phyloP scores from a whole-genome alignment of 2,329 filamentous ascomycete species.

The Scedosporium minutisporum region DNA sequence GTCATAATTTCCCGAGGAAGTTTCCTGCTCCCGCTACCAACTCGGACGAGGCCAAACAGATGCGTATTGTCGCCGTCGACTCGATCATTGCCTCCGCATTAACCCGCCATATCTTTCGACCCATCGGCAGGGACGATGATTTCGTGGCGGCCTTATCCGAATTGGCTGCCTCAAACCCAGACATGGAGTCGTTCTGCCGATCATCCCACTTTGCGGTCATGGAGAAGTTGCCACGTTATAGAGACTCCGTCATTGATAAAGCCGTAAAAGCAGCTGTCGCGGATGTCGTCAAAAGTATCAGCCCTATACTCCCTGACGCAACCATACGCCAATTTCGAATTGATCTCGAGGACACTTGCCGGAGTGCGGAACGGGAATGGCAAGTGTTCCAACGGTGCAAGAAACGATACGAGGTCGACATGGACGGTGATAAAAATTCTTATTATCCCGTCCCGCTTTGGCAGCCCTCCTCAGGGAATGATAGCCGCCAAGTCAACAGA shows the following conservation, averaged over 20 bases:
- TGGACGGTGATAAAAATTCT: not conserved
- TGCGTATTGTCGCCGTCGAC: not conserved
- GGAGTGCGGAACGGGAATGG: not conserved
- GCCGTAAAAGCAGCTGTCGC: not conserved
- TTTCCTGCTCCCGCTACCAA: not conserved
- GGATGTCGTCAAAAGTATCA: not conserved
- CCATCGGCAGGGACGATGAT: not conserved
- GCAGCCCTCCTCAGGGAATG: not conserved
- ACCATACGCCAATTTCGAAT: not conserved
- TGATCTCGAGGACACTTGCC: not conserved
- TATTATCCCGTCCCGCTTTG: not conserved
- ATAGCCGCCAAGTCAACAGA: not conserved
- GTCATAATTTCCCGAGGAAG: not conserved
- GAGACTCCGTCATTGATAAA: not conserved
- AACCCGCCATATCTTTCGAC: not conserved
- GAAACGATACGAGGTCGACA: not conserved
- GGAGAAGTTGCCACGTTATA: not conserved
- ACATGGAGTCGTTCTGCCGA: not conserved
- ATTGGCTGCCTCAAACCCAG: not conserved
- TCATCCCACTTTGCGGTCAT: not conserved
- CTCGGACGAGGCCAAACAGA: not conserved
- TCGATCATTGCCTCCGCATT: not conserved
- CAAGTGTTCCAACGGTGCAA: not conserved
- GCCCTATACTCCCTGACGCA: not conserved
- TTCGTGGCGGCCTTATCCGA: not conserved